Evolutionary conservation across 1,284 basidiomycete species (phyloP).

Genomic region (Agroathelia rolfsii): DNA sequence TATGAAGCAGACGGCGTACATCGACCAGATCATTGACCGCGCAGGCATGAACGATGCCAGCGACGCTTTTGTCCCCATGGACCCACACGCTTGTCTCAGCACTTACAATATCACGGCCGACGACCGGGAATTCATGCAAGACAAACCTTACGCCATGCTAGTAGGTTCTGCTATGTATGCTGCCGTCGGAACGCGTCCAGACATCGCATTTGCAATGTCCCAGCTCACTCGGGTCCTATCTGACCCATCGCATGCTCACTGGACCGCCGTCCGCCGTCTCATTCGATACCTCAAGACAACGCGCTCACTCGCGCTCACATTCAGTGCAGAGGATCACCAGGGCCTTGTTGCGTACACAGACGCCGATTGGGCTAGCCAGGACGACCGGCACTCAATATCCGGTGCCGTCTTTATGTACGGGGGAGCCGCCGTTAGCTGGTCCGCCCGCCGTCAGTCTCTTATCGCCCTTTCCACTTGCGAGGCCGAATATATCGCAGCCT

Average conservation of each 20-base stretch:
- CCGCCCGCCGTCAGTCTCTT: slow-evolving; percentile 23
- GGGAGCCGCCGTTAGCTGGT: slow-evolving; percentile 26
- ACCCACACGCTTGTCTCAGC: slow-evolving; percentile 13
- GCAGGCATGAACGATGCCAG: slow-evolving; percentile 16
- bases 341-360: slow-evolving; percentile 18
- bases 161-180: slow-evolving; percentile 24
- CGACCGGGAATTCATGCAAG: slow-evolving; percentile 17
- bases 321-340: slow-evolving; percentile 10
- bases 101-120: slow-evolving; percentile 10
- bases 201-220: slow-evolving; percentile 19
- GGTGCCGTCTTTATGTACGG: slow-evolving; percentile 25
- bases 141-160: slow-evolving; percentile 19
- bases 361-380: slow-evolving; percentile 15
- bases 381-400: slow-evolving; percentile 18
- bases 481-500: slow-evolving; percentile 26
- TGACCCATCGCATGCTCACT: slow-evolving; percentile 17
- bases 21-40: slow-evolving; percentile 15
- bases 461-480: slow-evolving; percentile 24
- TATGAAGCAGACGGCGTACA: slow-evolving; percentile 18
- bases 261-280: slow-evolving; percentile 15
- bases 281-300: slow-evolving; percentile 22
- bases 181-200: slow-evolving; percentile 19
- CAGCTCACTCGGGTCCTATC: slow-evolving; percentile 15
- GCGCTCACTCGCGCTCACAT: slow-evolving; percentile 15
- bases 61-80: slow-evolving; percentile 17